phyloP scores from a whole-genome alignment of 225 moss, liverwort and hornwort species.

The Straminergon stramineum region DNA sequence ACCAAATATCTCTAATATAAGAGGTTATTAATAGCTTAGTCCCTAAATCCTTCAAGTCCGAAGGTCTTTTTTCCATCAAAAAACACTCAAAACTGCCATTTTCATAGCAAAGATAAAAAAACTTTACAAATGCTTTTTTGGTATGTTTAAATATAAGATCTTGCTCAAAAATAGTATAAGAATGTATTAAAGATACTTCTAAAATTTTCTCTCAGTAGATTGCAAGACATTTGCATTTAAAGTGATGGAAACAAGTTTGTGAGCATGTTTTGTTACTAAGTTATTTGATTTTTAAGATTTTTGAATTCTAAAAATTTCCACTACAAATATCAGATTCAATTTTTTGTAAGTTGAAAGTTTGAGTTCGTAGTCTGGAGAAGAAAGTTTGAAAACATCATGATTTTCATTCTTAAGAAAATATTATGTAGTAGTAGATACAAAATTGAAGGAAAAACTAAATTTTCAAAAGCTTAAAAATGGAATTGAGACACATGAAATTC shows the following conservation, averaged over 20 bases:
- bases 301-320: too few species aligned
- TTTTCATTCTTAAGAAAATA: neutral
- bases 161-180: neutral
- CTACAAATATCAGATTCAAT: too few species aligned
- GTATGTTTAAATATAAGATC: accelerated
- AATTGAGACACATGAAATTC: neutral
- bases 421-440: neutral
- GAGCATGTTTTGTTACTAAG: accelerated
- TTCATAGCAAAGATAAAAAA: neutral
- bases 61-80: too few species aligned
- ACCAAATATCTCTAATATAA: accelerated
- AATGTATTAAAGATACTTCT: neutral
- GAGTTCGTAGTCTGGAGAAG: too few species aligned
- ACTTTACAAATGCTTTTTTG: too few species aligned
- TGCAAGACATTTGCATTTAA: neutral
- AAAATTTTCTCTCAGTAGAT: accelerated
- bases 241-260: too few species aligned
- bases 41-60: accelerated
- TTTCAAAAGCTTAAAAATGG: neutral
- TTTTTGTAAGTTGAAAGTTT: neutral
- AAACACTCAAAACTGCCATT: accelerated
- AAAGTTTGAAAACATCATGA: too few species aligned
- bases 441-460: neutral
- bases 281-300: too few species aligned
- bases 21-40: neutral